phyloP scores from a whole-genome alignment of 345 rosid genomes.

The Hevea brasiliensis region DNA sequence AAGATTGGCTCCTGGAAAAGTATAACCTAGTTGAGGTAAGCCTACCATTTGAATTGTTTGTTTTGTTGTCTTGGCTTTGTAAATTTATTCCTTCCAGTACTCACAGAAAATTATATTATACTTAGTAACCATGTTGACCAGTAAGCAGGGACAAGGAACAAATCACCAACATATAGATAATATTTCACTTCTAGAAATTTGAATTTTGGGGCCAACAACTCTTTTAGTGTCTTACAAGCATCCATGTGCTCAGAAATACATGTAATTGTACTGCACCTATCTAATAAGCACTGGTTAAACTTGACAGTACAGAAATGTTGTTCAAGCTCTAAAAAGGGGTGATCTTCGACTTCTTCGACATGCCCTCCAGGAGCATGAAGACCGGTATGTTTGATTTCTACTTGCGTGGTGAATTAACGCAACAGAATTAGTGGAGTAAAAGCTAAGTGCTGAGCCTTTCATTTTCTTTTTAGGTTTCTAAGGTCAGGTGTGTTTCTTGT shows the following conservation, averaged over 20 bases:
- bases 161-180: neutral
- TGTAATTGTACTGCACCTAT: neutral
- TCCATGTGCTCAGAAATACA: neutral
- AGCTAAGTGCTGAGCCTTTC: neutral
- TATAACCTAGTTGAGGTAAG: slow-evolving; percentile 77
- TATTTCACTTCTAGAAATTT: neutral
- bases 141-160: neutral
- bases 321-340: slow-evolving; percentile 70
- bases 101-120: neutral
- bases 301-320: slow-evolving; percentile 69
- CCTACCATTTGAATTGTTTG: slow-evolving; percentile 11
- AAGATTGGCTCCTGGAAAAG: slow-evolving; percentile 57
- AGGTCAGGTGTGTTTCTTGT: slow-evolving; percentile 96
- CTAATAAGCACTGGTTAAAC: slow-evolving; percentile 25
- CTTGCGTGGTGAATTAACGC: neutral
- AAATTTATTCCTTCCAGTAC: neutral
- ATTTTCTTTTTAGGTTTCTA: slow-evolving; percentile 53
- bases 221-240: neutral
- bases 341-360: slow-evolving; percentile 85
- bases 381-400: slow-evolving; percentile 49
- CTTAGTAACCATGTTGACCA: neutral
- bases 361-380: slow-evolving; percentile 88
- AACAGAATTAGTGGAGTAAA: neutral
- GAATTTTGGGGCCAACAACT: neutral
- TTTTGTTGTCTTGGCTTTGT: slow-evolving; percentile 3